Percentiles rank a stretch among this genome's conserved stretches.
phyloP scores from a whole-genome alignment of 83 land plant genomes.

The Larix sibirica region DNA sequence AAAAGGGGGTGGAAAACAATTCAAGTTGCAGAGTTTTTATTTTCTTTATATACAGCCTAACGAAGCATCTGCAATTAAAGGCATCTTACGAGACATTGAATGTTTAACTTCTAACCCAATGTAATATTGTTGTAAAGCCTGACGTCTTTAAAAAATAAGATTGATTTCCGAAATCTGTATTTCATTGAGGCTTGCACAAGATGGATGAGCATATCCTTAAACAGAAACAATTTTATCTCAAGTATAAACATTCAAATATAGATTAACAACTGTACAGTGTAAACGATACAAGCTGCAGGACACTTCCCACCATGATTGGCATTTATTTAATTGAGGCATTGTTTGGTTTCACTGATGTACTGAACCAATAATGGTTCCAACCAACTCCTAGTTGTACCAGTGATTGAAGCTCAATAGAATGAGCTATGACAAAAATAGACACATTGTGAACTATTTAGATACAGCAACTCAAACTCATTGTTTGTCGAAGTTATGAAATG shows the following conservation, averaged over 20 bases:
- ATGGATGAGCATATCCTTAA: no score
- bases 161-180: no score
- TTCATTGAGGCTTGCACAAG: no score
- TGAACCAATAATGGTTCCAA: not conserved
- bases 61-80: no score
- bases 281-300: not conserved
- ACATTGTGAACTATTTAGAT: not conserved
- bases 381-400: not conserved
- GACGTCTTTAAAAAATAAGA: no score
- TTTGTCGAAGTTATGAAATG: not conserved
- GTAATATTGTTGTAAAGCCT: no score
- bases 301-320: not conserved
- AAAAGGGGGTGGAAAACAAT: no score
- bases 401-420: not conserved
- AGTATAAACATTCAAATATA: not conserved
- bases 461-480: no score
- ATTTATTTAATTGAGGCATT: not conserved
- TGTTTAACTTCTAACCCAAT: no score
- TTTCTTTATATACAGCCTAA: no score
- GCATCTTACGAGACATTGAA: no score
- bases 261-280: not conserved
- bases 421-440: not conserved
- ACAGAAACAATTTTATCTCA: not conserved
- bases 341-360: not conserved
- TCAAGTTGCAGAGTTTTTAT: no score